Percentiles rank a stretch among this genome's conserved stretches.
Conservation (phyloP, 2,329 filamentous ascomycete species). For the Fusarium sp. region DNA sequence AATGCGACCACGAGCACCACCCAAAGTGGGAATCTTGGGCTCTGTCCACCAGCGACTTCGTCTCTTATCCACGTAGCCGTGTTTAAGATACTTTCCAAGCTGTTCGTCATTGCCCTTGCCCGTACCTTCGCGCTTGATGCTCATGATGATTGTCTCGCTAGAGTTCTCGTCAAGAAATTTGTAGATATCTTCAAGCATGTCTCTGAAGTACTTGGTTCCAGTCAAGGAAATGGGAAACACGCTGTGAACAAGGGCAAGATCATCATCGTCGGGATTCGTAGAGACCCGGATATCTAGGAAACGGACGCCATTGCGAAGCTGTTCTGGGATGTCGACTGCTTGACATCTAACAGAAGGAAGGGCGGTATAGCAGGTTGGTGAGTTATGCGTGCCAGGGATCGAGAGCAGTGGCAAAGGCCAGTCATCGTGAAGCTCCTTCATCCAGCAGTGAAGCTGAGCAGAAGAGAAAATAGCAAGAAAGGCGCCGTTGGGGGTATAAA, state of each 20-base stretch:
- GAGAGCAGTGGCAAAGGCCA: conserved; percentile 82
- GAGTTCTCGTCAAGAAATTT: conserved; percentile 81
- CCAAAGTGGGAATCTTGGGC: conserved; percentile 79
- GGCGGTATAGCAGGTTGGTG: conserved; percentile 83
- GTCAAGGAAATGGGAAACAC: conserved; percentile 89
- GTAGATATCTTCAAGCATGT: conserved; percentile 76
- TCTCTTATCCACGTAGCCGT: conserved; percentile 73
- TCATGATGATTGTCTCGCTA: conserved; percentile 85
- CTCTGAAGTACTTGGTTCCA: conserved; percentile 80
- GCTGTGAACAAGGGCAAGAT: conserved; percentile 85
- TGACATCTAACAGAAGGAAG: conserved; percentile 95
- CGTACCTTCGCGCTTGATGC: conserved; percentile 89
- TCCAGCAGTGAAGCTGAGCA: conserved; percentile 78
- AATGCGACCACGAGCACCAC: conserved; percentile 82
- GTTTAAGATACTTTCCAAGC: conserved; percentile 76
- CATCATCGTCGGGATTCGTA: conserved; percentile 65
- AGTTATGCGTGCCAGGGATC: conserved; percentile 96
- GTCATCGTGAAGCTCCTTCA: conserved; percentile 77
- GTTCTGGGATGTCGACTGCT: conserved; percentile 77
- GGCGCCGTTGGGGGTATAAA: conserved; percentile 69
- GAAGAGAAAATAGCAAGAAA: conserved; percentile 76
- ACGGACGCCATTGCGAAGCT: conserved; percentile 89
- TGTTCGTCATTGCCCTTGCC: conserved; percentile 83
- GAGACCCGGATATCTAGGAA: conserved; percentile 91
- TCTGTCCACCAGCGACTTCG: conserved; percentile 80